Conservation (phyloP, 2,329 filamentous ascomycete genomes). For the Truncatella angustata region DNA sequence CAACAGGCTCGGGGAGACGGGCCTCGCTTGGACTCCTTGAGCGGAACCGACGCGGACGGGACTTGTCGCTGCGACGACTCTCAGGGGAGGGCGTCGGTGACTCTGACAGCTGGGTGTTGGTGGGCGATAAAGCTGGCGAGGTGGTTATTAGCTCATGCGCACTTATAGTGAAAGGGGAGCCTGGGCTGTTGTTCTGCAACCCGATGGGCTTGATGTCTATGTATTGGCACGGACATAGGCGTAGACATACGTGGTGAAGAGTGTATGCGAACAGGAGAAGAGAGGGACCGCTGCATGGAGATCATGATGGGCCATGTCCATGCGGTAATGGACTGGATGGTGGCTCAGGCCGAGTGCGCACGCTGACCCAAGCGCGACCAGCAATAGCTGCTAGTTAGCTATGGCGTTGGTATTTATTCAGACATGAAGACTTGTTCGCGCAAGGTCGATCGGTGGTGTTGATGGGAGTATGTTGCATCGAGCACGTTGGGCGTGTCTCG, state of each 20-base stretch:
- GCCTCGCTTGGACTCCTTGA: conserved; percentile 48
- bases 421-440: not conserved
- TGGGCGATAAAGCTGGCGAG: conserved; percentile 48
- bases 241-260: conserved; percentile 58
- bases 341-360: conserved; percentile 22
- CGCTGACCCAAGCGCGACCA: conserved; percentile 35
- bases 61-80: conserved; percentile 48
- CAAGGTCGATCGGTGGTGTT: conserved; percentile 11
- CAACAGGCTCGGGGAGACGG: conserved; percentile 43
- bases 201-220: too few relatives aligned
- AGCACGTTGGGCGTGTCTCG: too few relatives aligned
- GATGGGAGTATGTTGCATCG: not conserved
- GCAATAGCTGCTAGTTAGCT: conserved; percentile 27
- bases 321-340: too few relatives aligned
- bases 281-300: conserved; percentile 61
- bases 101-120: conserved; percentile 50
- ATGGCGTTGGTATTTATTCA: conserved; percentile 13
- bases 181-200: too few relatives aligned
- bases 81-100: conserved; percentile 56
- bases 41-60: conserved; percentile 48
- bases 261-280: conserved; percentile 59
- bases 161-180: too few relatives aligned
- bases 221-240: too few relatives aligned
- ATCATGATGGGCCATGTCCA: conserved; percentile 57
- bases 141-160: not conserved